phyloP scores from a whole-genome alignment of 768 basidiomycete genomes.

The Russula emetica region DNA sequence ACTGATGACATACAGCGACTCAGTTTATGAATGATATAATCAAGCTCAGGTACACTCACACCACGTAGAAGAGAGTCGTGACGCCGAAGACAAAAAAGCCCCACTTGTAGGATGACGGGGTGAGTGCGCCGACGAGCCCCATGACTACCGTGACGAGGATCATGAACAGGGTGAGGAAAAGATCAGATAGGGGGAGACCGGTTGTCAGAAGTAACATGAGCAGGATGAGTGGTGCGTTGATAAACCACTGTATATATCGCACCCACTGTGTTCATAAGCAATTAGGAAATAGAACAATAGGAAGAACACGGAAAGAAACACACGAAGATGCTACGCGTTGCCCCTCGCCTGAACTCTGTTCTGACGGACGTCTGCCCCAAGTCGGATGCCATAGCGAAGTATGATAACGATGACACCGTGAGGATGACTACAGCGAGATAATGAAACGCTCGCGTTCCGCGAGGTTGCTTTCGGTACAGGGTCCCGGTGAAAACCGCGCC shows the following conservation, averaged over 20 bases:
- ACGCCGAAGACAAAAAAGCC: slow-evolving; percentile 47
- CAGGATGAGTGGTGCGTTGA: slow-evolving; percentile 51
- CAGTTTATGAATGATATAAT: slow-evolving; percentile 13
- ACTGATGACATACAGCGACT: background rate
- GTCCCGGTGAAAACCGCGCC: background rate
- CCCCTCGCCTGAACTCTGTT: slow-evolving; percentile 38
- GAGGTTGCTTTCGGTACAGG: slow-evolving; percentile 33
- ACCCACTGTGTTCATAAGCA: slow-evolving; percentile 37
- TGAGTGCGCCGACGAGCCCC: slow-evolving; percentile 50
- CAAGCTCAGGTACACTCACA: slow-evolving; percentile 35
- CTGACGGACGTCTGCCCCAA: slow-evolving; percentile 45
- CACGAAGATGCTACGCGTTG: slow-evolving; percentile 44
- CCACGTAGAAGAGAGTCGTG: slow-evolving; percentile 46
- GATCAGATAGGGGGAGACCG: slow-evolving; percentile 45
- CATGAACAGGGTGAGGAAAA: slow-evolving; percentile 46
- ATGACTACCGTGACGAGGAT: slow-evolving; percentile 44
- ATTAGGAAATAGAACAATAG: background rate
- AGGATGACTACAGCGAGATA: slow-evolving; percentile 46
- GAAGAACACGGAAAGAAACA: background rate
- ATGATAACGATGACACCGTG: slow-evolving; percentile 44
- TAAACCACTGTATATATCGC: slow-evolving; percentile 53
- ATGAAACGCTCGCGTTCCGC: slow-evolving; percentile 48
- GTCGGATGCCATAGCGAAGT: slow-evolving; percentile 56
- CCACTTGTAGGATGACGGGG: slow-evolving; percentile 51
- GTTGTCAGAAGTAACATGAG: slow-evolving; percentile 46